Evolutionary conservation across 2,329 filamentous ascomycete genomes (phyloP).

Genomic region (Ramichloridium luteum): DNA sequence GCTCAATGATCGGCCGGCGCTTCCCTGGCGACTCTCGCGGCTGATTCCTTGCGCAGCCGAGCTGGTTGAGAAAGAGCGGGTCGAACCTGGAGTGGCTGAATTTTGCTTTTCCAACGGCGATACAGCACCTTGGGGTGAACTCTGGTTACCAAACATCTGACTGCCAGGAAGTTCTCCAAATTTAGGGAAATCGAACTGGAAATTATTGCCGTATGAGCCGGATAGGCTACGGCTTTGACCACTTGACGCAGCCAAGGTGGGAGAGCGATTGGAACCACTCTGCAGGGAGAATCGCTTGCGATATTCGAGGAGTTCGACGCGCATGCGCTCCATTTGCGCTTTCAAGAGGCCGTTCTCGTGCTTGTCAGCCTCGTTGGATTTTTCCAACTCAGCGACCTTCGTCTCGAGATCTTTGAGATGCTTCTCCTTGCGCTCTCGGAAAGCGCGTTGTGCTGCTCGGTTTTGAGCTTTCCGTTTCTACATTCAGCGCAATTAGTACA

Average conservation of each 20-base stretch:
- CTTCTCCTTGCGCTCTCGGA: slow-evolving; percentile 89
- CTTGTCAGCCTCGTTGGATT: slow-evolving; percentile 68
- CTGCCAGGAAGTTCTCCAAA: slow-evolving; percentile 62
- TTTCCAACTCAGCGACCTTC: slow-evolving; percentile 56
- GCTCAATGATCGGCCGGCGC: slow-evolving; percentile 25
- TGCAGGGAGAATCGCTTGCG: slow-evolving; percentile 67
- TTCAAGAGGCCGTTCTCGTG: slow-evolving; percentile 76
- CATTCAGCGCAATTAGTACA: too few species aligned
- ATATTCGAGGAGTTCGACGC: slow-evolving; percentile 76
- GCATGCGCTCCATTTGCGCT: slow-evolving; percentile 78
- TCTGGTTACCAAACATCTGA: slow-evolving; percentile 33
- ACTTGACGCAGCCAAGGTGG: slow-evolving; percentile 28
- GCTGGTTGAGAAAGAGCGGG: background rate
- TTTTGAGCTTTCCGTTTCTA: slow-evolving; percentile 96
- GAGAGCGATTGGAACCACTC: slow-evolving; percentile 35
- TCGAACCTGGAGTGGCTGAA: too few species aligned
- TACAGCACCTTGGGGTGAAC: background rate
- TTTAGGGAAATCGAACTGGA: slow-evolving; percentile 91
- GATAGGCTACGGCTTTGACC: slow-evolving; percentile 19
- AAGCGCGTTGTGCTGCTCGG: slow-evolving; percentile 79
- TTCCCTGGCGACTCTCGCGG: slow-evolving; percentile 13
- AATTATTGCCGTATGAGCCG: slow-evolving; percentile 44
- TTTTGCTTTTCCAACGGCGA: background rate
- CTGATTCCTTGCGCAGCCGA: background rate
- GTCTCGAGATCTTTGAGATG: slow-evolving; percentile 75